These are phyloP conservation scores for Candida incommunis DNA, from an alignment of 805 yeast genomes.

Conservation along the genomic window DNA sequence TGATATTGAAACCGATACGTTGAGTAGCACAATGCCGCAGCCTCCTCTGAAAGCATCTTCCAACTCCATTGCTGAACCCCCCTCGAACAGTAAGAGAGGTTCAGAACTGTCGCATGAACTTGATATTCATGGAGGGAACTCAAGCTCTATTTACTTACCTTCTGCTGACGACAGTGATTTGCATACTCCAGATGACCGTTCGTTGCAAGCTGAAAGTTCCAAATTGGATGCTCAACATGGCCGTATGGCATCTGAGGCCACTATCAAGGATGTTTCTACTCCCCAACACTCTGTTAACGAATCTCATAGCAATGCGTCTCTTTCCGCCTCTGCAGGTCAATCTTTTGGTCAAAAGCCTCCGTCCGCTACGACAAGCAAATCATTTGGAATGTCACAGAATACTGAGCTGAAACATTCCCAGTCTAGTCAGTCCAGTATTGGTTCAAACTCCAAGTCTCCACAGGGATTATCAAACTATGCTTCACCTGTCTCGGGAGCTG, in stretches of 20 bases:
- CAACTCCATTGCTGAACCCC: slow-evolving; percentile 4
- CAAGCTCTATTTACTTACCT: slow-evolving; percentile 1
- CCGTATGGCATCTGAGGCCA: background rate
- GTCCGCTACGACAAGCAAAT: background rate
- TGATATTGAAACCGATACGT: slow-evolving; percentile 35
- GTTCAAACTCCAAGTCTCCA: background rate
- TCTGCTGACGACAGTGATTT: background rate
- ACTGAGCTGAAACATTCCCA: slow-evolving; percentile 1
- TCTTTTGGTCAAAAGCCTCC: background rate
- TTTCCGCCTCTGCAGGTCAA: background rate
- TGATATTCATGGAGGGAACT: background rate
- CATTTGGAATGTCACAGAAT: background rate
- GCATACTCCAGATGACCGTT: background rate
- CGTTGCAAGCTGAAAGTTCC: background rate
- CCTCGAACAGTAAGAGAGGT: background rate
- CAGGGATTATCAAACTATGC: background rate
- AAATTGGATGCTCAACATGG: background rate
- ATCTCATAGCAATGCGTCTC: background rate
- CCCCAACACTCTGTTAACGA: background rate
- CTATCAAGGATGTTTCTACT: background rate
- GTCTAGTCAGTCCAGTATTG: background rate
- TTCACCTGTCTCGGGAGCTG: background rate
- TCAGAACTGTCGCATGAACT: background rate
- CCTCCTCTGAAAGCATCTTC: slow-evolving; percentile 13
- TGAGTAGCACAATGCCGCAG: slow-evolving; percentile 19